These are phyloP conservation scores for Pseudozyma flocculosa DNA, from an alignment of 1,284 basidiomycete genomes.

Conservation along the genomic window DNA sequence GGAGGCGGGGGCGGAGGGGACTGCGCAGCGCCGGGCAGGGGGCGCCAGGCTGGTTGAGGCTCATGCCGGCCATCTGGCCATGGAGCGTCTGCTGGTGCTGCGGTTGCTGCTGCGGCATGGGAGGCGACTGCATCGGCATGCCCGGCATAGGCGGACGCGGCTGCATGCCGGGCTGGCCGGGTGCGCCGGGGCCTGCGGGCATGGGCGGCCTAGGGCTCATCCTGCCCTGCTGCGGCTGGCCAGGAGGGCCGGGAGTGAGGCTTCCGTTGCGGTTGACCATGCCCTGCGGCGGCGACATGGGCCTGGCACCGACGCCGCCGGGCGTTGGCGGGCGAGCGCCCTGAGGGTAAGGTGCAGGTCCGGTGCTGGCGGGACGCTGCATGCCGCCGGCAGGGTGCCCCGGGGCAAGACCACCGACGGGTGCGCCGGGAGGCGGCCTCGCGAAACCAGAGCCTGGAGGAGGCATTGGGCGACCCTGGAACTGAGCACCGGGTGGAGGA, in stretches of 20 bases:
- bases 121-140: constrained; percentile 3
- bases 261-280: not conserved
- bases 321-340: not conserved
- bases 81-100: constrained; percentile 1
- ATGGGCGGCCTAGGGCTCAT: constrained; percentile 24
- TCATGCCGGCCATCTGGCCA: constrained; percentile 35
- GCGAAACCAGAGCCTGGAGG: not conserved
- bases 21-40: constrained; percentile 7
- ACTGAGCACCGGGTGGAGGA: not conserved
- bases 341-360: not conserved
- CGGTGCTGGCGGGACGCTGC: constrained; percentile 1
- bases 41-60: constrained; percentile 22
- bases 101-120: not conserved
- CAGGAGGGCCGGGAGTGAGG: not conserved
- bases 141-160: not conserved
- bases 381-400: not conserved
- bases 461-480: not conserved
- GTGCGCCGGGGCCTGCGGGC: constrained; percentile 6
- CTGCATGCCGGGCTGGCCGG: constrained; percentile 8
- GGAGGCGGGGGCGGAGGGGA: not conserved
- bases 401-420: not conserved
- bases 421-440: not conserved
- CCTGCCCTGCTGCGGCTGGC: constrained; percentile 11
- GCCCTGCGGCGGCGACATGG: not conserved
- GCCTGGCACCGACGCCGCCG: not conserved